Percentiles rank a stretch among this genome's conserved stretches.
Conservation (phyloP, 2,329 filamentous ascomycete species). For the Boeremia lycopersici region DNA sequence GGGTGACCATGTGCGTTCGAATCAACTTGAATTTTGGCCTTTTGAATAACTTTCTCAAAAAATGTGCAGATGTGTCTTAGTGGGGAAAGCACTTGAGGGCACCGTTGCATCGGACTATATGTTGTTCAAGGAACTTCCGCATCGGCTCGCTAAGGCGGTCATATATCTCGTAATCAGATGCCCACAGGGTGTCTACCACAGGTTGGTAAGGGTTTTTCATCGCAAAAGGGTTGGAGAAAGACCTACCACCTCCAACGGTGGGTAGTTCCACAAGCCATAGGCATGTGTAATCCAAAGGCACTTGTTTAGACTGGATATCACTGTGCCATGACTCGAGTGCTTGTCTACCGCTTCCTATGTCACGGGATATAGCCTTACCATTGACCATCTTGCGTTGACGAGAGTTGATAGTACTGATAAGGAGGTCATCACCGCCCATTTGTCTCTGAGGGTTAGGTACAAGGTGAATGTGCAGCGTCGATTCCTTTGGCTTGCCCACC, state of each 20-base stretch:
- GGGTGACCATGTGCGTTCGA: constrained; percentile 32
- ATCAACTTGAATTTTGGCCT: neutral
- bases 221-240: constrained; percentile 35
- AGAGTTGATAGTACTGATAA: neutral
- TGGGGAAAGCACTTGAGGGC: neutral
- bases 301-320: constrained; percentile 68
- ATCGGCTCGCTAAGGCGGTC: constrained; percentile 63
- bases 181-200: constrained; percentile 65
- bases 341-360: neutral
- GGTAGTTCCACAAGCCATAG: constrained; percentile 47
- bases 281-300: constrained; percentile 67
- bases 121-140: constrained; percentile 52
- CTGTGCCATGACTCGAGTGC: constrained; percentile 51
- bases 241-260: constrained; percentile 54
- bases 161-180: constrained; percentile 70
- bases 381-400: constrained; percentile 29
- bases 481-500: constrained; percentile 62
- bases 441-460: constrained; percentile 34
- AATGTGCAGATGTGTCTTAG: neutral
- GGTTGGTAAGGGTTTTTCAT: neutral
- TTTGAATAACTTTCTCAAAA: neutral
- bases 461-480: constrained; percentile 66
- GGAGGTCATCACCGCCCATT: neutral
- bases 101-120: constrained; percentile 33
- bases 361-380: constrained; percentile 35